Base-by-base conservation (phyloP, 352 stramenopile species). In the Phytophthora sp. region DNA sequence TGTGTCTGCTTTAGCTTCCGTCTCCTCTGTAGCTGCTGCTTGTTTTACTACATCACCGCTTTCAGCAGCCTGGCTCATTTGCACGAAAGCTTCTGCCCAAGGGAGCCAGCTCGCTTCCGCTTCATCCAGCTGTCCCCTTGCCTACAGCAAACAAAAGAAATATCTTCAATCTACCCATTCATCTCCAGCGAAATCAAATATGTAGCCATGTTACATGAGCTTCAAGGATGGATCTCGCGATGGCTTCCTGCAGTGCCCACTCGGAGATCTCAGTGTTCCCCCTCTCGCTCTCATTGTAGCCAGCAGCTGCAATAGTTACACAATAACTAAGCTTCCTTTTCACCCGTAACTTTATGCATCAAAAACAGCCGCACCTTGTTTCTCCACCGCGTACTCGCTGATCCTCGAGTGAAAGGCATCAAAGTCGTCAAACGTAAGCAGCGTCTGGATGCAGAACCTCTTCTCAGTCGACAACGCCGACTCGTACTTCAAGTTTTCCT, bases 361-460 rank as follows among this genome's bases (percentile, higher is more conserved):
- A n/a, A n/a, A n/a, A n/a, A n/a, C n/a, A n/a, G n/a, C n/a, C n/a
- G 0, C 21, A 79, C 73, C 63, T 78, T 58, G 66, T 26, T 84
- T 82, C 54, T 82, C 70, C 0, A 66, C 63, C 1, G 80, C 78
- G 31, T 85, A 94, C 52, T 82, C 64, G 23, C 55, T 76, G 41
- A 94, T 92, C 21, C 76, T 73, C 2, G 68, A 63, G 47, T 71
- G 74, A n/a, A 94, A 94, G 9, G 75, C 66, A 20, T 75, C 69
- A 56, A 81, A 94, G 54, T 90, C 71, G 38, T 92, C 80, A 46
- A 90, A 91, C 15, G 86, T 76, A 9, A 94, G 71, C 42, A 92
- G 71, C 24, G 76, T 91, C 64, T 91, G 79, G 66, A 94, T 79
- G 49, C 89, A 84, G 44, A 89, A 86, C 4, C 67, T 63, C 9